Base-by-base conservation (phyloP, 805 yeast genomes). In the Dipodascopsis uninucleata region DNA sequence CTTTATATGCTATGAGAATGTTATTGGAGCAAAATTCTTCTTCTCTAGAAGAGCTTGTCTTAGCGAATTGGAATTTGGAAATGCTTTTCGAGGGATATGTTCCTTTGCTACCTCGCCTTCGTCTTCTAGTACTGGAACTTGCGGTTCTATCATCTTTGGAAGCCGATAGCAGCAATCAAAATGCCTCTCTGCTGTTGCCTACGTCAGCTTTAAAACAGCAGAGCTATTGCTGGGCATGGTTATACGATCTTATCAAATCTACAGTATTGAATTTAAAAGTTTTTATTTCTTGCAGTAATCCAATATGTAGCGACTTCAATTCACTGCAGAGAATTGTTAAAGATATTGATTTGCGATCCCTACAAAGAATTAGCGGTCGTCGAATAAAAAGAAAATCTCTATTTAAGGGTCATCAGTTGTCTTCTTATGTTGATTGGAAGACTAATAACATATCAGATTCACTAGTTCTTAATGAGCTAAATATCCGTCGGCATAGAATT, bases 21-120 rank as follows among this genome's bases (percentile, higher is more conserved):
- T 41, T 50, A 14, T 36, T 50, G 12, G 55, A 50, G 29, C 55
- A 50, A 39, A 50, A 50, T 22, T 41, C 55, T 1, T 17, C n/a
- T 10, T 36, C 55, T 16, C 24, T 50, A 32, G 49, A 50, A 29
- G 49, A 50, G 22, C 31, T 50, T 8, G 49, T 50, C 18, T 29
- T 50, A 21, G 55, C 49, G 16, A 39, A 35, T 14, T 29, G 44
- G 34, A 29, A 45, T 18, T 28, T 50, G 17, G 55, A 37, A n/a
- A 47, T 50, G 55, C 28, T 50, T 16, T 50, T 50, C 28, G 46
- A 46, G 32, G 26, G 25, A 18, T 50, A 50, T 28, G 39, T 36
- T 34, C 55, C 55, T 20, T n/a, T 43, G 10, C 20, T 50, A 21
- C 45, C 43, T 3, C 36, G 45, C 10, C 37, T 50, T 26, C 23